A percentile compares a stretch with the other conserved stretches of the same genome.
Evolutionary conservation across 345 rosid genomes (phyloP).

Genomic region (Hypericum androsaemum): DNA sequence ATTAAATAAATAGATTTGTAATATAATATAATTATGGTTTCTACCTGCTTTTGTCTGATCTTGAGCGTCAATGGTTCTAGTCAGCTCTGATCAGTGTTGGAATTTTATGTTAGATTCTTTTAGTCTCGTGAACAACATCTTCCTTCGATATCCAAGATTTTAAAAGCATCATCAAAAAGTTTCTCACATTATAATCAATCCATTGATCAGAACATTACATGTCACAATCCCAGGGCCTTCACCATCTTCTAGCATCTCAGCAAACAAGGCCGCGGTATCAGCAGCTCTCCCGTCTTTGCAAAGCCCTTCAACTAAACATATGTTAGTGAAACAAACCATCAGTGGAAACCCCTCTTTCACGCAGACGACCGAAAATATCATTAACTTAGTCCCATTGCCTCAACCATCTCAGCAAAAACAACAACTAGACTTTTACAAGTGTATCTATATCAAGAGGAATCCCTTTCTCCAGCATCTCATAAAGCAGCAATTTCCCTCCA

Average conservation of each 20-base stretch:
- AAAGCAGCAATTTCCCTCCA: constrained; percentile 31
- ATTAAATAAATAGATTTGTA: no score
- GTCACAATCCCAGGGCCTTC: no score
- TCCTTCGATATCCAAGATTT: constrained; percentile 21
- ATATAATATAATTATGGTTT: no score
- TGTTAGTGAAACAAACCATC: constrained; percentile 43
- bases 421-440: constrained; percentile 27
- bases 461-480: constrained; percentile 39
- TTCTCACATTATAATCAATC: constrained; percentile 7
- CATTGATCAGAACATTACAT: no score
- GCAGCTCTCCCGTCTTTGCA: constrained; percentile 35
- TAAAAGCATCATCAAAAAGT: background rate
- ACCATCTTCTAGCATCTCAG: constrained; percentile 31
- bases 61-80: no score
- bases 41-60: no score
- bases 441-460: constrained; percentile 32
- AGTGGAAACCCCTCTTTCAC: constrained; percentile 33
- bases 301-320: constrained; percentile 43
- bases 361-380: constrained; percentile 31
- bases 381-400: constrained; percentile 42
- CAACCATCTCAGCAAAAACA: constrained; percentile 38
- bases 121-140: no score
- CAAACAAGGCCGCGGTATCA: constrained; percentile 27
- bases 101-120: no score
- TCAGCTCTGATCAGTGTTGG: no score